These are phyloP conservation scores for Vicia faba DNA, from an alignment of 306 rosid genomes.

Conservation along the genomic window DNA sequence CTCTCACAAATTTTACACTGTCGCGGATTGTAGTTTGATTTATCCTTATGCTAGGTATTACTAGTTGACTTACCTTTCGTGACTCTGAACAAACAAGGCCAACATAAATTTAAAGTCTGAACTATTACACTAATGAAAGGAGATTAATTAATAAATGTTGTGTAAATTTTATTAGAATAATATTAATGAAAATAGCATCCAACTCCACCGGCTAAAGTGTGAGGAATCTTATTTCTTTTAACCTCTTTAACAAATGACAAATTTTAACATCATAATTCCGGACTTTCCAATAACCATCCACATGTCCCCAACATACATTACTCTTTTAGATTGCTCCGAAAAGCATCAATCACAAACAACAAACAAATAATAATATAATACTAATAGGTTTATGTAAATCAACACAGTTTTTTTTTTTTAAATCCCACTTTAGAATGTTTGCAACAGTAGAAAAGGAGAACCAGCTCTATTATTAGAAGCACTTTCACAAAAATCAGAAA, in stretches of 20 bases:
- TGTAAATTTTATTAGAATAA: not conserved
- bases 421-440: no score
- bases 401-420: no score
- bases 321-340: slow-evolving; percentile 16
- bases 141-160: not conserved
- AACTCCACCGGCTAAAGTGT: slow-evolving; percentile 26
- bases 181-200: not conserved
- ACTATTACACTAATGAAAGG: not conserved
- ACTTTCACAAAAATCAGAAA: slow-evolving; percentile 13
- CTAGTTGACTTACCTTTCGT: not conserved
- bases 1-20: no score
- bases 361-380: slow-evolving; percentile 18
- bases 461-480: not conserved
- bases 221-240: slow-evolving; percentile 25
- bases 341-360: slow-evolving; percentile 18
- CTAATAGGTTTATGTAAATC: no score
- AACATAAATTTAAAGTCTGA: not conserved
- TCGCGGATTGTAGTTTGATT: not conserved
- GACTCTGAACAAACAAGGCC: slow-evolving; percentile 5
- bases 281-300: slow-evolving; percentile 34
- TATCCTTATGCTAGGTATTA: not conserved
- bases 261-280: slow-evolving; percentile 25
- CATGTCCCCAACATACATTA: slow-evolving; percentile 15
- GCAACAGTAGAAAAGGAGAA: not conserved
- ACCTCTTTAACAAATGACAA: slow-evolving; percentile 22